Conservation (phyloP, 2,329 filamentous ascomycete genomes). For the Penicillium sp. region DNA sequence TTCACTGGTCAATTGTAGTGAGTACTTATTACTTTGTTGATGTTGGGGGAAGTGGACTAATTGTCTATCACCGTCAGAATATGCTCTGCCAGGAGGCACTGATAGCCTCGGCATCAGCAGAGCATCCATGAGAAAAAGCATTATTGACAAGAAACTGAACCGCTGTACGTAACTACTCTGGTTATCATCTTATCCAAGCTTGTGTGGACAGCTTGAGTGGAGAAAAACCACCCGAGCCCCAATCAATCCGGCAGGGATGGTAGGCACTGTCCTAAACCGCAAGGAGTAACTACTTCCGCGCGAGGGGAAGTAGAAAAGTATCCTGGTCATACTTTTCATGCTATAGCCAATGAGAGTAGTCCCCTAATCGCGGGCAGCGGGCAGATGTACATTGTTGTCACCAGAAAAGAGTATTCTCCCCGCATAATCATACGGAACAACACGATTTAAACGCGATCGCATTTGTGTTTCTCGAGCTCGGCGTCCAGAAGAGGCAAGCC, state of each 20-base stretch:
- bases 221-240: not conserved
- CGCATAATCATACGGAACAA: not conserved
- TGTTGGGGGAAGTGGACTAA: not conserved
- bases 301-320: conserved; percentile 12
- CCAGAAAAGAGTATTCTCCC: not conserved
- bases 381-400: conserved; percentile 10
- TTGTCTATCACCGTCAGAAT: not conserved
- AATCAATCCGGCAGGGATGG: conserved; percentile 3
- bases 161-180: too few species aligned
- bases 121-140: too few species aligned
- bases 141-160: too few species aligned
- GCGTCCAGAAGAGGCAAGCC: not conserved
- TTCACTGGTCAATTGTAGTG: not conserved
- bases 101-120: not conserved
- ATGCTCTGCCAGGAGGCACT: too few species aligned
- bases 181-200: not conserved
- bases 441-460: not conserved
- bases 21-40: not conserved
- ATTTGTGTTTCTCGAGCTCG: not conserved
- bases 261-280: conserved; percentile 17
- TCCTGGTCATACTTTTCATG: not conserved
- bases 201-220: not conserved
- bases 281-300: conserved; percentile 16
- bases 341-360: not conserved
- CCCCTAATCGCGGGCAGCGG: too few species aligned